Conservation (phyloP, 2,329 filamentous ascomycete genomes). For the Beauveria sp. region DNA sequence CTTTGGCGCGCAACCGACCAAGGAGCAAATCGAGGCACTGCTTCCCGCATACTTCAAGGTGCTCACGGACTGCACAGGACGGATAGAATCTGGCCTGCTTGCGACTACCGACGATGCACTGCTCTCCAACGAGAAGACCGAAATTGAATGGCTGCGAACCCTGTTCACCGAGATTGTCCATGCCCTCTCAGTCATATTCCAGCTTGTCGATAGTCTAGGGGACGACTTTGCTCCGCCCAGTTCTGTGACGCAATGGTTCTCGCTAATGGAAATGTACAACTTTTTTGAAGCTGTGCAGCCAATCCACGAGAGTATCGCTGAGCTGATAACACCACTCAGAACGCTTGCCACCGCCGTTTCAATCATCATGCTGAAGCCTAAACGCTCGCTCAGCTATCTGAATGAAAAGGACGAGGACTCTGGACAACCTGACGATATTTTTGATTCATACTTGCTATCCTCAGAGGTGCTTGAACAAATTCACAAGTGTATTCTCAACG, state of each 20-base stretch:
- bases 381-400: slow-evolving; percentile 41
- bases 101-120: slow-evolving; percentile 43
- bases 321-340: slow-evolving; percentile 57
- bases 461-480: slow-evolving; percentile 63
- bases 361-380: slow-evolving; percentile 62
- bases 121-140: slow-evolving; percentile 44
- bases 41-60: slow-evolving; percentile 41
- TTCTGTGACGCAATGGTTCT: slow-evolving; percentile 64
- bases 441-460: slow-evolving; percentile 59
- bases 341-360: slow-evolving; percentile 64
- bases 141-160: slow-evolving; percentile 53
- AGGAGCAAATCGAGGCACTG: slow-evolving; percentile 35
- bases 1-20: slow-evolving; percentile 20
- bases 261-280: slow-evolving; percentile 56
- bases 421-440: slow-evolving; percentile 26
- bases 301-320: slow-evolving; percentile 33
- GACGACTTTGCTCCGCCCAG: slow-evolving; percentile 48
- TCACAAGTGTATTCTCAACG: slow-evolving; percentile 60
- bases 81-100: slow-evolving; percentile 40
- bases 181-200: slow-evolving; percentile 64
- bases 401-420: slow-evolving; percentile 31
- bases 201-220: slow-evolving; percentile 55
- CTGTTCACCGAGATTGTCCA: slow-evolving; percentile 66
- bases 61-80: slow-evolving; percentile 40
- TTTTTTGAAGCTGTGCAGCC: slow-evolving; percentile 61